Conservation (phyloP, 306 rosid species). For the Lagenaria siceraria region DNA sequence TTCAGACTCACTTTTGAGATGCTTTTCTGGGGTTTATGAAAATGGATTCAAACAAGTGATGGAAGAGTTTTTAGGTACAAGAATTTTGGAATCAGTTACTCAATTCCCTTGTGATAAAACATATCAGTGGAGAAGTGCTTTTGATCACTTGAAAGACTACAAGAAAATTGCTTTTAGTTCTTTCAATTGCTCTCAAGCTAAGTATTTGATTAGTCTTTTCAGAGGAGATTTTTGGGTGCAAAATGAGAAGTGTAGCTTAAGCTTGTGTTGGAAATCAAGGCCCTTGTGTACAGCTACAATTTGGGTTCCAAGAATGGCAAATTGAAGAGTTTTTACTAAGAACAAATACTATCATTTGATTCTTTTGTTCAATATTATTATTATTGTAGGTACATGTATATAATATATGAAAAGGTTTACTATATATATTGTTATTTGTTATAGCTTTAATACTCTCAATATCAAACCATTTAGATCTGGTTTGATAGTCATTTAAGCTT, state of each 20-base stretch:
- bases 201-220: constrained; percentile 42
- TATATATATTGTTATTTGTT: no score
- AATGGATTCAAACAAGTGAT: constrained; percentile 27
- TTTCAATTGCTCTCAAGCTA: constrained; percentile 48
- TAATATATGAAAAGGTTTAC: not conserved
- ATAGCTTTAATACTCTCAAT: not conserved
- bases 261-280: constrained; percentile 54
- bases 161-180: constrained; percentile 33
- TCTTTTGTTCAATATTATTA: not conserved
- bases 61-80: constrained; percentile 36
- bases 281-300: constrained; percentile 48
- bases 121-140: constrained; percentile 27
- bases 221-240: constrained; percentile 56
- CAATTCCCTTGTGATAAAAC: constrained; percentile 38
- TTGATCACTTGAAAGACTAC: constrained; percentile 28
- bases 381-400: not conserved
- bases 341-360: not conserved
- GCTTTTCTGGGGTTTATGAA: constrained; percentile 19
- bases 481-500: no score
- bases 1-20: constrained; percentile 32
- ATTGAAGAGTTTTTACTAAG: not conserved
- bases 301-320: constrained; percentile 32
- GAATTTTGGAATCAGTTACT: constrained; percentile 41
- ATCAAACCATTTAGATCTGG: not conserved
- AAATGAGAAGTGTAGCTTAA: constrained; percentile 23